These are phyloP conservation scores for Saprolegnia diclina DNA, from an alignment of 352 stramenopile species.

Conservation along the genomic window DNA sequence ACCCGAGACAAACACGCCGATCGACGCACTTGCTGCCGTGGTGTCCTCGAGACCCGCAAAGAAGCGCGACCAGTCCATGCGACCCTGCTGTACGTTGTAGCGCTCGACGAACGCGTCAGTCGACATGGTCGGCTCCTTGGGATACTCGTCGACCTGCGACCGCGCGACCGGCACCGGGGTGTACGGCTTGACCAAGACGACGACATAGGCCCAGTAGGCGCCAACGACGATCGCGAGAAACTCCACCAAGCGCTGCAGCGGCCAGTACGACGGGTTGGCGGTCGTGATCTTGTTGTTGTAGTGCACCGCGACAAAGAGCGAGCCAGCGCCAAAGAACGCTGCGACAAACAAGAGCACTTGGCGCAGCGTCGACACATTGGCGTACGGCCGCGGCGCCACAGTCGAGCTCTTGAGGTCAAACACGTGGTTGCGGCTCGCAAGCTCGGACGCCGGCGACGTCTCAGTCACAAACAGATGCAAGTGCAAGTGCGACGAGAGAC, in stretches of 20 bases:
- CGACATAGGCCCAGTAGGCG: constrained; percentile 31
- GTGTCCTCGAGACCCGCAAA: neutral
- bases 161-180: neutral
- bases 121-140: neutral
- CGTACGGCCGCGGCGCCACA: constrained; percentile 5
- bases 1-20: constrained; percentile 76
- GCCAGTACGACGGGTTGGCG: constrained; percentile 56
- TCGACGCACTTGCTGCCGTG: constrained; percentile 5
- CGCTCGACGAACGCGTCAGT: constrained; percentile 3
- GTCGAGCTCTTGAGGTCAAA: neutral
- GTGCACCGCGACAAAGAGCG: constrained; percentile 59
- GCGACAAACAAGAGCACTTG: constrained; percentile 79
- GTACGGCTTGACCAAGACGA: constrained; percentile 9
- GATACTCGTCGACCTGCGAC: neutral
- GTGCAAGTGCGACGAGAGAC: neutral
- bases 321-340: constrained; percentile 72
- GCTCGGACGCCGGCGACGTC: neutral
- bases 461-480: constrained; percentile 17
- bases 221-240: constrained; percentile 61
- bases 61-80: constrained; percentile 3
- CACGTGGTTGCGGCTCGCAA: no score
- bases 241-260: constrained; percentile 74
- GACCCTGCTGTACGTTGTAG: constrained; percentile 13
- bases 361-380: constrained; percentile 29
- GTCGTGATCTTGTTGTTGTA: constrained; percentile 67